Evolutionary conservation across 2,329 filamentous ascomycete genomes (phyloP).

Genomic region (Cercospora zeina): DNA sequence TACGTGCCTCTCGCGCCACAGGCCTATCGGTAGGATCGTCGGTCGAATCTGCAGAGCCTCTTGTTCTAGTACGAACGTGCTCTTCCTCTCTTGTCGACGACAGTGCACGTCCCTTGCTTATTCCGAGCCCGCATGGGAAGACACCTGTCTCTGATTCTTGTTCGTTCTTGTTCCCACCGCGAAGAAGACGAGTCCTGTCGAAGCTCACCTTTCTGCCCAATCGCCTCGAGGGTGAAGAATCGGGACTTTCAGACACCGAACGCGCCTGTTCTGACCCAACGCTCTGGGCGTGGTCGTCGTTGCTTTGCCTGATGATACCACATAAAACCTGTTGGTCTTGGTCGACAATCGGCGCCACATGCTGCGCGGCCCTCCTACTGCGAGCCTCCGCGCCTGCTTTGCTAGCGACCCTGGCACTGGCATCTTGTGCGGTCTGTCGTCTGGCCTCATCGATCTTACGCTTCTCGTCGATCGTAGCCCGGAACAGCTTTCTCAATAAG

Average conservation of each 20-base stretch:
- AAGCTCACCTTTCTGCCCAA: conserved; percentile 1
- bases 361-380: conserved; percentile 1
- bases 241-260: background rate
- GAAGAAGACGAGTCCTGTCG: conserved; percentile 16
- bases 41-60: background rate
- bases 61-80: background rate
- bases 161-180: conserved; percentile 30
- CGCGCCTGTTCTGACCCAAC: conserved; percentile 2
- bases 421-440: conserved; percentile 9
- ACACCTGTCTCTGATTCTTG: conserved; percentile 29
- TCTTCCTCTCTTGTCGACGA: conserved; percentile 5
- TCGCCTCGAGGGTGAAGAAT: background rate
- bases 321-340: conserved; percentile 13
- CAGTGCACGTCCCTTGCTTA: conserved; percentile 1
- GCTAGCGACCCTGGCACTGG: conserved; percentile 6
- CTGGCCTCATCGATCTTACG: conserved; percentile 21
- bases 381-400: conserved; percentile 12
- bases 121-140: conserved; percentile 6
- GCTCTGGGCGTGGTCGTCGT: conserved; percentile 1
- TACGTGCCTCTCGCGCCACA: conserved; percentile 11
- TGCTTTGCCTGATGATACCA: conserved; percentile 13
- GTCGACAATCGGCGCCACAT: conserved; percentile 5
- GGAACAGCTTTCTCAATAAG: conserved; percentile 26
- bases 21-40: background rate
- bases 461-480: conserved; percentile 30